These are phyloP conservation scores for Suillus occidentalis DNA, from an alignment of 768 basidiomycete species.

Conservation along the genomic window DNA sequence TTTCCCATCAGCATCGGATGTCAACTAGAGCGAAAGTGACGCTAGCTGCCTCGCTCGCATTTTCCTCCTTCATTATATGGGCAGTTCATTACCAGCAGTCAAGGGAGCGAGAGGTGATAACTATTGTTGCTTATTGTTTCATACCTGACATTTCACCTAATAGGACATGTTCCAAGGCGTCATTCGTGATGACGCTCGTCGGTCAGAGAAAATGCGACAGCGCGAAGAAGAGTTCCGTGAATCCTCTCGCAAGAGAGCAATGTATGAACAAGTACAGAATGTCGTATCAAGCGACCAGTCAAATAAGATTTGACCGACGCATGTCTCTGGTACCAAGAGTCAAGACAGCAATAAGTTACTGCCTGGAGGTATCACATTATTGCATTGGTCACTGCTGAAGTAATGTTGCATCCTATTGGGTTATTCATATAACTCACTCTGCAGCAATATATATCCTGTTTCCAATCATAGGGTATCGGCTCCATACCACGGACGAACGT, in stretches of 20 bases:
- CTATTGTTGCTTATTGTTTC: background rate
- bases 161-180: slow-evolving; percentile 94
- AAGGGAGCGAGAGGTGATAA: slow-evolving; percentile 76
- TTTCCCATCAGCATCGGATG: slow-evolving; percentile 34
- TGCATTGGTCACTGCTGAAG: no score
- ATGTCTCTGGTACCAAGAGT: background rate
- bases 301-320: slow-evolving; percentile 5
- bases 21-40: slow-evolving; percentile 75
- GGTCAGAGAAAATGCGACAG: slow-evolving; percentile 67
- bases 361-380: background rate
- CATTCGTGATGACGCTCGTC: slow-evolving; percentile 81
- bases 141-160: slow-evolving; percentile 1
- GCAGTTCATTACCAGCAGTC: slow-evolving; percentile 87
- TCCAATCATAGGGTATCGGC: no score
- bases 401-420: background rate
- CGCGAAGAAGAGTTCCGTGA: slow-evolving; percentile 61
- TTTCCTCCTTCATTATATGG: slow-evolving; percentile 76
- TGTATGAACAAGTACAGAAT: slow-evolving; percentile 59
- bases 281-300: slow-evolving; percentile 21
- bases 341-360: background rate
- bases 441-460: background rate
- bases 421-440: background rate
- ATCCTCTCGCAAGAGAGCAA: slow-evolving; percentile 61
- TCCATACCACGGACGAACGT: background rate
- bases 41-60: slow-evolving; percentile 60